These are phyloP conservation scores for Metrosideros polymorpha DNA, from an alignment of 441 rosid species.

Conservation along the genomic window DNA sequence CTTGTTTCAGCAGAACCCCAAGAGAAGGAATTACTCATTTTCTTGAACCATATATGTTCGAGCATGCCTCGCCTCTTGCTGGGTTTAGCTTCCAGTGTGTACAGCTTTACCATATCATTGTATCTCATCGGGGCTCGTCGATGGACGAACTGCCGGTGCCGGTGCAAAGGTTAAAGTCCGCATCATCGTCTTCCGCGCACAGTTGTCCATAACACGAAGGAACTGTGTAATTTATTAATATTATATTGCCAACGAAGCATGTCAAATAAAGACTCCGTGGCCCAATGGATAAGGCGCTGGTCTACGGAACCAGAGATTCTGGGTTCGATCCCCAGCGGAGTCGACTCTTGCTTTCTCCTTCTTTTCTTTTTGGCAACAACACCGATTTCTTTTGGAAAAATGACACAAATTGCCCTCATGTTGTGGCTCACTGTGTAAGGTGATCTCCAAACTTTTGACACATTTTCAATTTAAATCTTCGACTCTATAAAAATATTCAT, in stretches of 20 bases:
- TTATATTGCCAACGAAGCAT: fast-evolving
- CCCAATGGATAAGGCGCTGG: slow-evolving; percentile 99
- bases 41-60: slow-evolving; percentile 26
- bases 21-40: slow-evolving; percentile 64
- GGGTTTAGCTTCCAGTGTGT: neutral
- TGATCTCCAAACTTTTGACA: too few relatives aligned
- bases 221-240: fast-evolving
- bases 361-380: neutral
- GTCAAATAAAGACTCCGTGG: slow-evolving; percentile 23
- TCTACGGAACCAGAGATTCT: slow-evolving; percentile 97
- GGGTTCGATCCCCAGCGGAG: slow-evolving; percentile 97
- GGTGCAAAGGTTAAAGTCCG: neutral
- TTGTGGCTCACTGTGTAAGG: too few relatives aligned
- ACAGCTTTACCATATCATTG: neutral
- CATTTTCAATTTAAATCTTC: too few relatives aligned
- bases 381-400: neutral
- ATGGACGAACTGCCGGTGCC: neutral
- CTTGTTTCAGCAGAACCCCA: slow-evolving; percentile 55
- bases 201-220: neutral
- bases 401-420: too few relatives aligned
- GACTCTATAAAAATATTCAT: too few relatives aligned
- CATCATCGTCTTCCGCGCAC: neutral
- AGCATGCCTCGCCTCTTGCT: neutral
- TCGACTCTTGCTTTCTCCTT: slow-evolving; percentile 1
- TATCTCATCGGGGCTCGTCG: neutral